Percentiles rank a stretch among this genome's conserved stretches.
These are phyloP conservation scores for Vaccinium corymbosum DNA, from an alignment of 148 eudicot species.

Conservation along the genomic window DNA sequence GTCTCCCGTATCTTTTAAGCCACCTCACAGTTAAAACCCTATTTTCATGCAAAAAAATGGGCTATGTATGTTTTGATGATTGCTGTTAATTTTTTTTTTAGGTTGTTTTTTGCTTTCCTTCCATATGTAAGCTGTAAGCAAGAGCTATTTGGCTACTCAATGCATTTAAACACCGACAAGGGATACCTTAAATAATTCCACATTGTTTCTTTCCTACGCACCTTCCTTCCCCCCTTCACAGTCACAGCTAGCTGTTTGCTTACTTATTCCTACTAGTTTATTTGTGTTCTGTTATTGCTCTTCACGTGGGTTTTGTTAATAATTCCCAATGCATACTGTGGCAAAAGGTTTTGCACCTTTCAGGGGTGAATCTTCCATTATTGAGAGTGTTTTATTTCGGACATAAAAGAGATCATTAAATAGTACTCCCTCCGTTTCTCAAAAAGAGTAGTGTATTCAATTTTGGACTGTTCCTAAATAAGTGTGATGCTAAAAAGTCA, in stretches of 20 bases:
- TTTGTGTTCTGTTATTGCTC: background rate
- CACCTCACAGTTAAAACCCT: too few relatives aligned
- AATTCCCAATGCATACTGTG: background rate
- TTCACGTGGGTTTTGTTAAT: constrained; percentile 6
- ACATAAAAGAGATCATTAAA: background rate
- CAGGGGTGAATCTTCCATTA: background rate
- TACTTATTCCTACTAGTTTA: background rate
- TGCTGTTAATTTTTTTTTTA: background rate
- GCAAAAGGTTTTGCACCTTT: background rate
- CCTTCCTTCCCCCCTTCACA: background rate
- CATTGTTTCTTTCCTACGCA: background rate
- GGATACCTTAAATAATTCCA: background rate
- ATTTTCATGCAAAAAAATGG: too few relatives aligned
- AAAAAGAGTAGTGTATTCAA: too few relatives aligned
- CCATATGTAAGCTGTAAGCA: background rate
- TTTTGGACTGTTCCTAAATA: too few relatives aligned
- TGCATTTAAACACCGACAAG: constrained; percentile 6
- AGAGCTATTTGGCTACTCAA: background rate
- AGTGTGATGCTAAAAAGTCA: too few relatives aligned
- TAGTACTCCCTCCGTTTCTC: too few relatives aligned
- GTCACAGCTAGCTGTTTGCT: too few relatives aligned
- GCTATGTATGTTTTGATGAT: background rate
- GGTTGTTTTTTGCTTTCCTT: background rate
- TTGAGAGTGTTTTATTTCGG: background rate
- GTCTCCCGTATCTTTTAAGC: too few relatives aligned